Evolutionary conservation across 73 alveolate species (phyloP), one percentile per base, ranked within the genome.

Genomic region (Paraurostyla sp.): DNA sequence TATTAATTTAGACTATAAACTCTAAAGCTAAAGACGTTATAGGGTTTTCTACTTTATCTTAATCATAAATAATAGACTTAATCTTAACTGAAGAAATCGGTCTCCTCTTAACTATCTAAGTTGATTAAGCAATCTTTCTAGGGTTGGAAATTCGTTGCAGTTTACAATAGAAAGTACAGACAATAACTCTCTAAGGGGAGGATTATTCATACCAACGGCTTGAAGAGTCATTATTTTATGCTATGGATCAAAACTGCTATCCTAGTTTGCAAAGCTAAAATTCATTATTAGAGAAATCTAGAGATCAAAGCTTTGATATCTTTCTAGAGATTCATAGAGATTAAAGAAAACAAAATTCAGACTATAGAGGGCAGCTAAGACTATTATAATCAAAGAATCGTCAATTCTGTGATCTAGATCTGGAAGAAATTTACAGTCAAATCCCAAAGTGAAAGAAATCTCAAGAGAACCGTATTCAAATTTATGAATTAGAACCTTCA

Each of bases 221-320:
- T 65, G 29, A 65, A 65, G 38, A 65, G 58, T 65, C 82, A 65
- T 35, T 65, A 65, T 38, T 65, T 65, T 40, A 65, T 65, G 82
- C 1, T 65, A 7, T 65, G 82, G 82, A 65, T 65, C 41, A 65
- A 65, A 65, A 65, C 82, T 65, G 82, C 82, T 1, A 65, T 65
- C 16, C 18, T 40, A 36, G 82, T 65, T 6, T 25, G 54, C 41
- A 65, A 65, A 65, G 40, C 82, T 7, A 65, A 58, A 40, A 13
- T 65, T 20, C 32, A 65, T 35, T 20, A 65, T 6, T 27, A 65
- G 25, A 36, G 41, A 13, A 32, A 58, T 13, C 13, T 65, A 6
- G 41, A 65, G 25, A 40, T 2, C 1, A 65, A 30, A 65, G 58
- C 25, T 16, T 4, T 65, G 6, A 16, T 1, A 38, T 16, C 50